phyloP scores from a whole-genome alignment of 768 basidiomycete species.

The Imleria badia region DNA sequence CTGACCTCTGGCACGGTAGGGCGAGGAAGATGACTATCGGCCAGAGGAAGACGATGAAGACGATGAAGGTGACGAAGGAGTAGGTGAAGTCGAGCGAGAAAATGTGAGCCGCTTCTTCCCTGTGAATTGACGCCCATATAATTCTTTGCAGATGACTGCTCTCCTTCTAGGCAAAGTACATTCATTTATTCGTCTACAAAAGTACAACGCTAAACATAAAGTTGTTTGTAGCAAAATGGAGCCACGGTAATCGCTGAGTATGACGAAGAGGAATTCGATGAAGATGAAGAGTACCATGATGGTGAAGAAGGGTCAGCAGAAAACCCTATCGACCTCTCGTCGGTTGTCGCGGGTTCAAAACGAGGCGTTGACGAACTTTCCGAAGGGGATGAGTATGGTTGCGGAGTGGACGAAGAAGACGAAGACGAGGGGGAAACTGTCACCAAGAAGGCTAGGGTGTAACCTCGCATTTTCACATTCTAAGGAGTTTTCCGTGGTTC shows the following conservation, averaged over 20 bases:
- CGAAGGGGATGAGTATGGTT: conserved; percentile 8
- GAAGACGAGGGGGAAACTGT: conserved; percentile 9
- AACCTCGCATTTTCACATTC: not conserved
- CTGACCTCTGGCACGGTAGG: conserved; percentile 10
- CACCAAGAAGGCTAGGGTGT: conserved; percentile 30
- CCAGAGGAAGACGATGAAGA: conserved; percentile 23
- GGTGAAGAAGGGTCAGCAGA: conserved; percentile 9
- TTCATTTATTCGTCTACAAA: not conserved
- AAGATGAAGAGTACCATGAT: conserved; percentile 20
- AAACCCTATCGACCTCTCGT: conserved; percentile 10
- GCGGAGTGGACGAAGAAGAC: conserved; percentile 4
- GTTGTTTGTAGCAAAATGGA: conserved; percentile 17
- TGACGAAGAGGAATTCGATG: conserved; percentile 21
- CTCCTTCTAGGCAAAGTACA: conserved; percentile 23
- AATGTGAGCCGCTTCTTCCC: conserved; percentile 13
- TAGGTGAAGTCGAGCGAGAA: not conserved
- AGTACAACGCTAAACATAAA: not conserved
- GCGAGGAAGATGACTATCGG: conserved; percentile 17
- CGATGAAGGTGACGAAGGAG: conserved; percentile 2
- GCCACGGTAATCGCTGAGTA: not conserved
- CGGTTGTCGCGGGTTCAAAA: conserved; percentile 21
- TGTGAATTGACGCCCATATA: not conserved
- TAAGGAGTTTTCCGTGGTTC: not conserved
- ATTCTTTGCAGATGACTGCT: conserved; percentile 23
- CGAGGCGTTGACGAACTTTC: conserved; percentile 25